Base-by-base conservation (phyloP, 768 basidiomycete species). In the Leccinum subgranulosum region DNA sequence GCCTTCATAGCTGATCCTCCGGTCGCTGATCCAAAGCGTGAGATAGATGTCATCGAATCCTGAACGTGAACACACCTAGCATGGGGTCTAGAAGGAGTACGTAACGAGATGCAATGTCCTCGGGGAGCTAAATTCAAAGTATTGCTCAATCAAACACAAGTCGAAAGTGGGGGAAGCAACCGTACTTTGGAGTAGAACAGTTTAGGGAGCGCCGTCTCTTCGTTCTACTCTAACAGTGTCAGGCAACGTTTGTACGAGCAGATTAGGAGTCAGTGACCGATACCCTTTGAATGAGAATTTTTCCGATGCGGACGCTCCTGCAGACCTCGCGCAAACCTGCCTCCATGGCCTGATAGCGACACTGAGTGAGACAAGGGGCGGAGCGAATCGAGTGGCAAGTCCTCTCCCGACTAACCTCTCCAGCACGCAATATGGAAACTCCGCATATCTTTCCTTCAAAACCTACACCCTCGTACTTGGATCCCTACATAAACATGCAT, bases 1-100 rank as follows among this genome's bases (percentile, higher is more conserved):
- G 97, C 97, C 70, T 98, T 98, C 74, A 95, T 94, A 8, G 95
- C 96, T 5, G 95, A 98, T 47, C 97, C 97, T 25, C 97, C 97
- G 1, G 96, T 98, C 0, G 96, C 96, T 82, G 61, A 27, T 39
- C 23, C 21, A 45, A 12, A 27, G 31, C 21, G 29, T 54, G 54
- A 28, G 39, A 10, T n/a, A n/a, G 31, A 47, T n/a, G 2, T 9
- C 3, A 39, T 10, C 25, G 17, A 33, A 6, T 41, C 17, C 19
- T 31, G 45, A 19, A 34, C 7, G 17, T 3, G 12, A 36, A 63
- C 86, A 51, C 65, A 93, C 94, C 93, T 49, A 98, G 84, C 96
- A 99, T 99, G 0, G 96, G 96, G 71, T 99, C 96, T 21, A 99
- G 83, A 14, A 99, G 84, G 36, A 99, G 85, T 49, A 94, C 92